phyloP scores from a whole-genome alignment of 192 early-diverging fungal genomes.

The Coemansia erecta region DNA sequence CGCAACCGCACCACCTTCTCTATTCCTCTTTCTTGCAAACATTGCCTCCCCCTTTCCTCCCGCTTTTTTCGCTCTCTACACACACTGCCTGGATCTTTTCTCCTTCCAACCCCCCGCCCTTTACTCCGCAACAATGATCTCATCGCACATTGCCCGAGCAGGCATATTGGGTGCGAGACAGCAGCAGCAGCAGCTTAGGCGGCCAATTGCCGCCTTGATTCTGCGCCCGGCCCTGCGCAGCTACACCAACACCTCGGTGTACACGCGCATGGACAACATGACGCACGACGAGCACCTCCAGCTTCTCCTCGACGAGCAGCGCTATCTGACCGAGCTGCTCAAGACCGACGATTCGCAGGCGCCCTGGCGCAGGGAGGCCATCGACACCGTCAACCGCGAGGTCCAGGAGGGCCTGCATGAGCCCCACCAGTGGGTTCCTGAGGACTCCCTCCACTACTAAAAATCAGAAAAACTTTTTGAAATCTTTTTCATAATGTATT shows the following conservation, averaged over 20 bases:
- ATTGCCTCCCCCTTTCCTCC: no score
- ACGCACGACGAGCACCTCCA: constrained; percentile 30
- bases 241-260: constrained; percentile 50
- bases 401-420: constrained; percentile 27
- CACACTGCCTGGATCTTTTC: background rate
- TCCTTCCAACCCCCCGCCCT: background rate
- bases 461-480: background rate
- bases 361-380: constrained; percentile 29
- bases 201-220: background rate
- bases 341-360: constrained; percentile 40
- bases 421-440: constrained; percentile 29
- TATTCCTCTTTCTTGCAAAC: no score
- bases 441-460: constrained; percentile 25
- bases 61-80: no score
- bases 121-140: background rate
- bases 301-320: constrained; percentile 36
- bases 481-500: background rate
- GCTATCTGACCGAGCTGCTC: constrained; percentile 43
- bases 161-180: no score
- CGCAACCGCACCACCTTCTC: no score
- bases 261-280: constrained; percentile 34
- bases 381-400: constrained; percentile 34
- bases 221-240: constrained; percentile 4
- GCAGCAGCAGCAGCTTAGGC: background rate
- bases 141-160: background rate